A percentile compares a stretch with the other conserved stretches of the same genome.
Conservation (phyloP, 176 grass and related monocot species). For the Musa schizocarpa region DNA sequence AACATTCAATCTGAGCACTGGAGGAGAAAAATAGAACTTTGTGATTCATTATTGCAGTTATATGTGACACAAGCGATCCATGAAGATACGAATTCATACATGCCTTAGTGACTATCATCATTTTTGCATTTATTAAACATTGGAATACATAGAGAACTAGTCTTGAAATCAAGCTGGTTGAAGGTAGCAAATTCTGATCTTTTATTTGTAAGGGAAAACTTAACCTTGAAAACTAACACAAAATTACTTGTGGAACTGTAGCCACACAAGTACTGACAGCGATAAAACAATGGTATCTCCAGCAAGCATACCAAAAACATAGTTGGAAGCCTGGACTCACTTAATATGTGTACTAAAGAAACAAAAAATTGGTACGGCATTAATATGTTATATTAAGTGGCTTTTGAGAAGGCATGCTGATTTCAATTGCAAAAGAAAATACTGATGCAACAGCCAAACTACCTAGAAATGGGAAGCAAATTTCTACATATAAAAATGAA, state of each 20-base stretch:
- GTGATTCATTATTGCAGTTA: not conserved
- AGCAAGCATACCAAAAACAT: not conserved
- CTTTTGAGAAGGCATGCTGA: not conserved
- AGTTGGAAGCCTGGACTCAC: not conserved
- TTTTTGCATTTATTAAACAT: not conserved
- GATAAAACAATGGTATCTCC: not conserved
- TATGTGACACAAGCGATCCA: not conserved
- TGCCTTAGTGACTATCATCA: not conserved
- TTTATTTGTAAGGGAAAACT: not conserved
- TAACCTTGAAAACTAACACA: not conserved
- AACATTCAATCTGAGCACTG: not conserved
- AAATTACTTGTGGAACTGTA: not conserved
- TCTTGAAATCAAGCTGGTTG: not conserved
- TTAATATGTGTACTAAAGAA: not conserved
- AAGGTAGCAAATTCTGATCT: not conserved
- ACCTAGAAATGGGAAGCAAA: constrained; percentile 4
- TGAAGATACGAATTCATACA: not conserved
- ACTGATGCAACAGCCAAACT: not conserved
- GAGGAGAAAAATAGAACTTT: not conserved
- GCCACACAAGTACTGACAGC: not conserved
- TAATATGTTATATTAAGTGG: not conserved
- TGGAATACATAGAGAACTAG: not conserved
- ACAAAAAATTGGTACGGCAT: not conserved
- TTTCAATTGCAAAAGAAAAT: not conserved
- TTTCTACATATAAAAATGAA: constrained; percentile 5